phyloP scores from a whole-genome alignment of 2,329 filamentous ascomycete genomes.

The Apiospora phragmitis region DNA sequence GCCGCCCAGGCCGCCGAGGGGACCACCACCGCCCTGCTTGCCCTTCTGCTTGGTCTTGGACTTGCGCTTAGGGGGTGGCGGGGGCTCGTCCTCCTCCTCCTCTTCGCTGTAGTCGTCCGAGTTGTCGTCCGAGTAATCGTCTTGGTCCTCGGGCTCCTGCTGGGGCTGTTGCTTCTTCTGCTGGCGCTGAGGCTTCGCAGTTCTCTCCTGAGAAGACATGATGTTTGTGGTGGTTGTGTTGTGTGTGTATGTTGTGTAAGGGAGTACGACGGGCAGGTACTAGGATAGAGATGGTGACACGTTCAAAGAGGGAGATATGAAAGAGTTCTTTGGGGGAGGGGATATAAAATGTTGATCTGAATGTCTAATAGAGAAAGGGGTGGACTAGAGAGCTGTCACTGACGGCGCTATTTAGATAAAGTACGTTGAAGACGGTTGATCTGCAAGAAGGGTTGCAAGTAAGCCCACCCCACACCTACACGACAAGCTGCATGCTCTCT shows the following conservation, averaged over 20 bases:
- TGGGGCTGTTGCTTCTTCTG: constrained; percentile 25
- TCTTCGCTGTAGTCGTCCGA: constrained; percentile 24
- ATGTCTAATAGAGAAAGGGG: background rate
- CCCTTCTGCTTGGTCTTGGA: constrained; percentile 23
- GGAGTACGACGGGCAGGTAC: background rate
- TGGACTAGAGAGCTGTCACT: background rate
- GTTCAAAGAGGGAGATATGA: background rate
- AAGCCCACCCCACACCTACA: background rate
- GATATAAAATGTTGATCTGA: background rate
- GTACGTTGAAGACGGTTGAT: background rate
- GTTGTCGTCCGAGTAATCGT: constrained; percentile 21
- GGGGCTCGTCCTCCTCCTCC: constrained; percentile 28
- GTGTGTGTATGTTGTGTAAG: background rate
- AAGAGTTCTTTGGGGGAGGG: background rate
- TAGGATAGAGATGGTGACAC: background rate
- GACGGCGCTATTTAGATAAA: constrained; percentile 4
- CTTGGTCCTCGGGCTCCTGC: constrained; percentile 22
- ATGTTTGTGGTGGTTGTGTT: background rate
- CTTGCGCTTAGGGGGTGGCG: constrained; percentile 24
- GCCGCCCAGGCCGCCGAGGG: constrained; percentile 27
- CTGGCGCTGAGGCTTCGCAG: constrained; percentile 27
- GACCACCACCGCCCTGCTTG: constrained; percentile 22
- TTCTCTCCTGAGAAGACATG: constrained; percentile 13
- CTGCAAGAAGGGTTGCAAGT: background rate
- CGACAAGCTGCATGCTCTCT: background rate